These are phyloP conservation scores for Suhomyces bribrorum DNA, from an alignment of 1,139 yeast genomes.

Conservation along the genomic window DNA sequence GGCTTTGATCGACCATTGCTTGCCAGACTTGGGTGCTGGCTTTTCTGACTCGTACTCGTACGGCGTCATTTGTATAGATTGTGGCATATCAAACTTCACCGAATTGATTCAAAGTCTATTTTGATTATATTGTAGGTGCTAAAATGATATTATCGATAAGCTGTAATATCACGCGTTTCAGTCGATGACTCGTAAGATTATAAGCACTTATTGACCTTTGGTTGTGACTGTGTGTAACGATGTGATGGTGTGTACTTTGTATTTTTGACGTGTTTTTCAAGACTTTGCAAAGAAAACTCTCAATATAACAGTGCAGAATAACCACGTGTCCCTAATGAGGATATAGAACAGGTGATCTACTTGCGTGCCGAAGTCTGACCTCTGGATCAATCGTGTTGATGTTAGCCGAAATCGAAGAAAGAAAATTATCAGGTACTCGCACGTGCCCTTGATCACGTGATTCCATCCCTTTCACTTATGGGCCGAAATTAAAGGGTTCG, in stretches of 20 bases:
- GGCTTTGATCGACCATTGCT: not conserved
- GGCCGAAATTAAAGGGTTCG: no score
- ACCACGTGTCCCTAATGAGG: not conserved
- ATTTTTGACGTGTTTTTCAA: no score
- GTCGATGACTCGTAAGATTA: no score
- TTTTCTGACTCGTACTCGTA: constrained; percentile 19
- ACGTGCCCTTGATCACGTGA: not conserved
- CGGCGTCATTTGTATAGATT: constrained; percentile 17
- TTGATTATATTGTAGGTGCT: not conserved
- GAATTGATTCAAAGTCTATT: no score
- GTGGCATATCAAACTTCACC: no score
- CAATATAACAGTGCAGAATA: not conserved
- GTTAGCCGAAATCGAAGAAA: not conserved
- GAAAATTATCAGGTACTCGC: not conserved
- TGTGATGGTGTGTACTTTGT: no score
- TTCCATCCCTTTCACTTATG: no score
- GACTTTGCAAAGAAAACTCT: no score
- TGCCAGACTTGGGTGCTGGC: not conserved
- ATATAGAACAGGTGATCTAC: not conserved
- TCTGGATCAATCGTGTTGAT: not conserved
- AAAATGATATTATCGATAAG: no score
- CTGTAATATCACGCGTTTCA: no score
- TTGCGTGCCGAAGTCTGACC: not conserved
- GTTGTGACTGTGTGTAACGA: no score
- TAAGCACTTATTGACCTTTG: no score